Conservation (phyloP, 306 rosid species). For the Quercus suber region DNA sequence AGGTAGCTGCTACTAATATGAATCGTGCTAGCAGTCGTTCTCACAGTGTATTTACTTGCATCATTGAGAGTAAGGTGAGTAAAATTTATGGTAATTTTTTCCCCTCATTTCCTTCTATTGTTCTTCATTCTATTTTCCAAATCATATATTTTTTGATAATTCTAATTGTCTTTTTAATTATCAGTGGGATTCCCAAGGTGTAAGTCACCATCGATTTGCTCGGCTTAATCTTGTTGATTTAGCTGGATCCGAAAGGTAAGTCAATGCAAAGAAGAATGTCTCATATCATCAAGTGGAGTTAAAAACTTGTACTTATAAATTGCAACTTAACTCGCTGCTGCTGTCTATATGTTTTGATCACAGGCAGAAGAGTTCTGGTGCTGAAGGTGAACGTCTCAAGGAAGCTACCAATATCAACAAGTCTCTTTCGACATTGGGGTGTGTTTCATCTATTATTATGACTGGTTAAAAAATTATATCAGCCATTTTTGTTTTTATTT, state of each 20-base stretch:
- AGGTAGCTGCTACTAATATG: slow-evolving; percentile 99
- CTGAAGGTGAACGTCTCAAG: slow-evolving; percentile 98
- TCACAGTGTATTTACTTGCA: slow-evolving; percentile 97
- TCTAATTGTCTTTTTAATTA: slow-evolving; percentile 9
- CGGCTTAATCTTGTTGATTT: slow-evolving; percentile 96
- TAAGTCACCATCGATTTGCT: slow-evolving; percentile 88
- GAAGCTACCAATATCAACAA: slow-evolving; percentile 98
- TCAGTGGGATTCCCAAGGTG: slow-evolving; percentile 98
- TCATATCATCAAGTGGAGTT: slow-evolving; percentile 2
- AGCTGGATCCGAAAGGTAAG: slow-evolving; percentile 99
- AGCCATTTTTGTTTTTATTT: neutral
- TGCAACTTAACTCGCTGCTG: neutral
- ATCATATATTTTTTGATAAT: neutral
- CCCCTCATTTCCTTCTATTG: neutral
- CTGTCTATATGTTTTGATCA: slow-evolving; percentile 18
- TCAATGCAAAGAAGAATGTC: slow-evolving; percentile 4
- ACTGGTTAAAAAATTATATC: neutral
- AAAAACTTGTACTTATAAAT: neutral
- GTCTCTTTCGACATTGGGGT: slow-evolving; percentile 98
- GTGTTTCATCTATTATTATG: slow-evolving; percentile 22
- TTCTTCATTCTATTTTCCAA: slow-evolving; percentile 16
- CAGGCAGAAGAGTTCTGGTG: slow-evolving; percentile 99
- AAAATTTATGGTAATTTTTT: neutral
- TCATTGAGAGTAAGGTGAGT: slow-evolving; percentile 86
- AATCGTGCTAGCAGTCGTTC: slow-evolving; percentile 97